Conservation (phyloP, 2,329 filamentous ascomycete species). For the Pestalotiopsis sp. region DNA sequence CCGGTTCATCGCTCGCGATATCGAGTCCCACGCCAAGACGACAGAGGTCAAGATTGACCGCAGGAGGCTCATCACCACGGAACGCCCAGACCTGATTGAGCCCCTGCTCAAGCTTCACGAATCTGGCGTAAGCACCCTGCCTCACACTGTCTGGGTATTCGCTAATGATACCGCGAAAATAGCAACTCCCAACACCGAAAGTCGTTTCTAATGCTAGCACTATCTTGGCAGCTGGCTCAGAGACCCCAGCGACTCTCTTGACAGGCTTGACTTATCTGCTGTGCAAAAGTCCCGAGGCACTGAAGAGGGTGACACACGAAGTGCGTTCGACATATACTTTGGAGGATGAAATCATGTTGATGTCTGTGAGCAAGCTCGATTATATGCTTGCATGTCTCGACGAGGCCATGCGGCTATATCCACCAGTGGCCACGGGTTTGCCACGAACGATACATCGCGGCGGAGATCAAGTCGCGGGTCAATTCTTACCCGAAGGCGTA, state of each 20-base stretch:
- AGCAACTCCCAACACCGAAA: neutral
- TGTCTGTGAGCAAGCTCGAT: neutral
- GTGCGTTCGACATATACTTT: neutral
- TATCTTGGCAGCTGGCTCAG: neutral
- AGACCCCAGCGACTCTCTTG: neutral
- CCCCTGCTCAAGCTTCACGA: neutral
- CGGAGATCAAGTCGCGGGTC: neutral
- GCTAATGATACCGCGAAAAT: neutral
- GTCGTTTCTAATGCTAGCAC: neutral
- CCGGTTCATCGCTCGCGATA: neutral
- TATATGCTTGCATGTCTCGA: neutral
- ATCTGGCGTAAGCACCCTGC: neutral
- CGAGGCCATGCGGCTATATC: neutral
- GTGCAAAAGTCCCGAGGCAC: neutral
- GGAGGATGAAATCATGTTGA: neutral
- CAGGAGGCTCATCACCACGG: neutral
- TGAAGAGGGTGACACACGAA: neutral
- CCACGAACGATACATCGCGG: neutral
- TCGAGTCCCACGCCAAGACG: neutral
- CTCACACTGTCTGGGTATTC: neutral
- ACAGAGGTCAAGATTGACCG: neutral
- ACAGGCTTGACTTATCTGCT: neutral
- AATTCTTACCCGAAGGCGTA: neutral
- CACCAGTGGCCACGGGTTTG: neutral
- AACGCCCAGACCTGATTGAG: neutral